These are phyloP conservation scores for Psilocybe cubensis DNA, from an alignment of 768 basidiomycete genomes.

Conservation along the genomic window DNA sequence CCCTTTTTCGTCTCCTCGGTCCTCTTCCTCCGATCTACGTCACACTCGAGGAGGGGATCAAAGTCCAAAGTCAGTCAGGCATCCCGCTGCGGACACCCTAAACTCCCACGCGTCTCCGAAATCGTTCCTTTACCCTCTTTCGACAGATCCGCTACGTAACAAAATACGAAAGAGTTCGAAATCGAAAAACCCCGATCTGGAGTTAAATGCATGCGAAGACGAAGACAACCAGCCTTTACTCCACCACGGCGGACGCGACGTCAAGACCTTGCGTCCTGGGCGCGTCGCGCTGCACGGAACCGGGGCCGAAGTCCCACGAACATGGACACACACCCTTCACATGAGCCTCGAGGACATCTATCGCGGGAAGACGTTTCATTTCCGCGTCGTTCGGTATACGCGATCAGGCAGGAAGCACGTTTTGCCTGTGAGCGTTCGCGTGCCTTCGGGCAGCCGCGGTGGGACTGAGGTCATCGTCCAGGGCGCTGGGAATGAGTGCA, in stretches of 20 bases:
- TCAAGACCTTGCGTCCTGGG: conserved; percentile 23
- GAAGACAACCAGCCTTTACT: conserved; percentile 18
- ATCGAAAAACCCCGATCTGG: conserved; percentile 15
- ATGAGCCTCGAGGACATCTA: conserved; percentile 63
- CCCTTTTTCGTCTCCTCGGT: conserved; percentile 12
- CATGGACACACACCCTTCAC: conserved; percentile 49
- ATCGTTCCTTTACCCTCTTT: conserved; percentile 8
- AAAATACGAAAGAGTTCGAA: conserved; percentile 28
- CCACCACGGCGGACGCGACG: conserved; percentile 17
- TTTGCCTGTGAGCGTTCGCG: conserved; percentile 52
- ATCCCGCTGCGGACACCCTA: conserved; percentile 10
- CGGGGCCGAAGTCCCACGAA: conserved; percentile 33
- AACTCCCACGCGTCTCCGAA: neutral
- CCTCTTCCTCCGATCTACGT: conserved; percentile 12
- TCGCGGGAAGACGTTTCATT: conserved; percentile 50
- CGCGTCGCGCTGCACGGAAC: conserved; percentile 21
- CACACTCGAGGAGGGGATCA: conserved; percentile 9
- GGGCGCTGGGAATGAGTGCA: conserved; percentile 59
- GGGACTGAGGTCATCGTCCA: conserved; percentile 59
- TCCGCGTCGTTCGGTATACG: conserved; percentile 56
- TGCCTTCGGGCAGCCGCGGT: conserved; percentile 57
- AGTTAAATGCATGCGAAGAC: conserved; percentile 14
- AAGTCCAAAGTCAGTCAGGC: conserved; percentile 3
- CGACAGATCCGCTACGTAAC: conserved; percentile 19
- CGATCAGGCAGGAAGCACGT: conserved; percentile 46